Evolutionary conservation across 2,329 filamentous ascomycete species (phyloP).

Genomic region (Fusarium decemcellulare): DNA sequence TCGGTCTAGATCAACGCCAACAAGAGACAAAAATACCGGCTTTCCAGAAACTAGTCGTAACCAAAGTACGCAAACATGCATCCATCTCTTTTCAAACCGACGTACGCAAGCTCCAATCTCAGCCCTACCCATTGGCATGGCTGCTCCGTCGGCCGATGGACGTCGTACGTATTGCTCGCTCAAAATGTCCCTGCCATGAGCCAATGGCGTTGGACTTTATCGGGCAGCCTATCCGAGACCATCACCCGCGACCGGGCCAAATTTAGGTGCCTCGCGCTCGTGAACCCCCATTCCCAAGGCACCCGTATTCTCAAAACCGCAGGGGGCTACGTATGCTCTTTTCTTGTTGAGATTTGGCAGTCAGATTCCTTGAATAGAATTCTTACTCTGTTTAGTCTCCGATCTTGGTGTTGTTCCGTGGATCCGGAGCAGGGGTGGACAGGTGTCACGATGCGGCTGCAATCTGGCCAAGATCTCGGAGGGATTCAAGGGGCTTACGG

Average conservation of each 20-base stretch:
- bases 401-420: not conserved
- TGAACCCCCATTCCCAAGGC: constrained; percentile 45
- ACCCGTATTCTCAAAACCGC: constrained; percentile 43
- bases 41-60: not conserved
- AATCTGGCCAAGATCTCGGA: constrained; percentile 14
- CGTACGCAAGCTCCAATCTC: constrained; percentile 38
- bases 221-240: constrained; percentile 45
- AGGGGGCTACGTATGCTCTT: constrained; percentile 44
- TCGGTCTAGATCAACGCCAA: constrained; percentile 17
- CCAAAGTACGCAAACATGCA: constrained; percentile 27
- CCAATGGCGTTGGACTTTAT: constrained; percentile 47
- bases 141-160: constrained; percentile 8
- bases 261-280: constrained; percentile 35
- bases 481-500: constrained; percentile 2
- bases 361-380: not conserved
- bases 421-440: not conserved
- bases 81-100: constrained; percentile 19
- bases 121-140: constrained; percentile 30
- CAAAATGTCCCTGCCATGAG: constrained; percentile 21
- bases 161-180: constrained; percentile 15
- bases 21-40: not conserved
- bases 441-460: constrained; percentile 4
- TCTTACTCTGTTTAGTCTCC: not conserved
- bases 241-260: constrained; percentile 24
- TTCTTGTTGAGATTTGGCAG: not conserved